Evolutionary conservation across 1,139 yeast species (phyloP).

Genomic region (Blastobotrys arbuscula): DNA sequence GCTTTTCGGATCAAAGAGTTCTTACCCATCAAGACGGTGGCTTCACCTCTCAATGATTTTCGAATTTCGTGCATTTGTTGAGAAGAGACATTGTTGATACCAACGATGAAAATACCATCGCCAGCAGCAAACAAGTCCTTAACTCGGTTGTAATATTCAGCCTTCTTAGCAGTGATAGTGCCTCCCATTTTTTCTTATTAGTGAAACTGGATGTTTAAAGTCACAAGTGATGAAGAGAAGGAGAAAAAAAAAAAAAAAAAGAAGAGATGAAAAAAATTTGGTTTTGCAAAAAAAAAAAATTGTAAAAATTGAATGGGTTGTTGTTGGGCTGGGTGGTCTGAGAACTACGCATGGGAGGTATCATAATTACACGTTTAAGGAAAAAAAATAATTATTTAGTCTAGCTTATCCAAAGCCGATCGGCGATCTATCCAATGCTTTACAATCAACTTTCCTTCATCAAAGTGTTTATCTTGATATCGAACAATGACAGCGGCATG

Average conservation of each 20-base stretch:
- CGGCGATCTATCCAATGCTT: conserved; percentile 50
- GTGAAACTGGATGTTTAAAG: conserved; percentile 96
- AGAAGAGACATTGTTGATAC: conserved; percentile 99
- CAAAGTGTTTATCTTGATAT: conserved; percentile 44
- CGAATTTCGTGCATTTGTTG: conserved; percentile 99
- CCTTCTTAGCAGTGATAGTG: conserved; percentile 88
- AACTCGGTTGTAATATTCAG: conserved; percentile 90
- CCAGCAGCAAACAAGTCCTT: conserved; percentile 87
- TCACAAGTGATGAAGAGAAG: conserved; percentile 25
- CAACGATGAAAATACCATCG: conserved; percentile 89
- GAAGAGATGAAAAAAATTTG: background rate
- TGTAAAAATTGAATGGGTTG: background rate
- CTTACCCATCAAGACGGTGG: conserved; percentile 93
- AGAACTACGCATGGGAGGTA: background rate
- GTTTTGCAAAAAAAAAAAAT: background rate
- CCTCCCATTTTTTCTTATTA: conserved; percentile 92
- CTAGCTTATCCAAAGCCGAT: background rate
- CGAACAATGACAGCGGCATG: conserved; percentile 82
- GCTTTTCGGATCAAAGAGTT: conserved; percentile 99
- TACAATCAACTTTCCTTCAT: conserved; percentile 65
- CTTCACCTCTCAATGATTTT: conserved; percentile 91
- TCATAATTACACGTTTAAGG: background rate
- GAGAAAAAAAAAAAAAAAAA: background rate
- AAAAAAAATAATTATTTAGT: background rate
- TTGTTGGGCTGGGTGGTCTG: background rate